Base-by-base conservation (phyloP, 2,329 filamentous ascomycete species). In the Tolypocladium capitatum region DNA sequence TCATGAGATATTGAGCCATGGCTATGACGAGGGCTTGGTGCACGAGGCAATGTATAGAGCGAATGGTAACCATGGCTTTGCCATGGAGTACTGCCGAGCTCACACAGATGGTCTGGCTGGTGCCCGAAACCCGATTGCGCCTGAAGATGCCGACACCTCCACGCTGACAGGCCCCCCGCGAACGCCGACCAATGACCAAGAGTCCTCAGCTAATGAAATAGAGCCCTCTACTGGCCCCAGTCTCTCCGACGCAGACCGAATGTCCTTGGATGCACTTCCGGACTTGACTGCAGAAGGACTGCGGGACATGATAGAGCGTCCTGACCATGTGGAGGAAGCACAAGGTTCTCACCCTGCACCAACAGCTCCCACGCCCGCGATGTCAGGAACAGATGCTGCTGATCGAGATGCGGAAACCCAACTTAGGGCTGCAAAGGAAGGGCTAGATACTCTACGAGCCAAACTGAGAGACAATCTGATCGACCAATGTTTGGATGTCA, bases 401-500 rank as follows among this genome's bases (percentile, higher is more conserved):
- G 50, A 55, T n/a, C 47, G 54, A 13, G 48, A 53, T 7, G 36
- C 46, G 1, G 54, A 53, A 6, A 38, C 35, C 13, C 33, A 55
- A 14, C 49, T 57, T 24, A 46, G 58, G 44, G 54, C 53, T 27
- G 57, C 85, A 0, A 74, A 89, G 49, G 86, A 96, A 49, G 84
- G 89, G 53, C 72, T 98, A 7, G 86, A 95, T 52, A 76, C 78
- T 32, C 78, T 86, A 62, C 81, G 92, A 42, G 73, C 76, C 5
- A 75, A 73, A n/a, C 71, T 97, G 36, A 80, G 87, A 35, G 73
- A 79, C 20, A 83, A 86, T 48, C 68, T 97, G 47, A 90, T 97
- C 50, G 90, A 96, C 56, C 84, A 88, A 49, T 94, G 86, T 54
- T 72, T 98, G 21, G 90, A 96, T 58, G 81, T 97, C 32, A 81